Base-by-base conservation (phyloP, 1,139 yeast species). In the Protomyces lactucae-debilis region DNA sequence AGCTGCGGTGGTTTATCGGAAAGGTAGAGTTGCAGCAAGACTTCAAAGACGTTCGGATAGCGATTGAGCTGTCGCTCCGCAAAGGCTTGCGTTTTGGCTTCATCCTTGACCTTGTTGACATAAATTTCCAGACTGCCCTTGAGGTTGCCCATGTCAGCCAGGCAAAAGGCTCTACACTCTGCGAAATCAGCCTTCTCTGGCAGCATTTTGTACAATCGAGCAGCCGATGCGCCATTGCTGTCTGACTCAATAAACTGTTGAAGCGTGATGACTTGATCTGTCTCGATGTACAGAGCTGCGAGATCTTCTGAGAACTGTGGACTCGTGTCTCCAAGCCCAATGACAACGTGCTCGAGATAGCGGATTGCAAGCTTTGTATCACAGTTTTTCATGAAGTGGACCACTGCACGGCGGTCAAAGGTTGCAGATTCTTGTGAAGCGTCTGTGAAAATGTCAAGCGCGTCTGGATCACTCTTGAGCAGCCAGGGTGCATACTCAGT, bases 341-440 rank as follows among this genome's bases (percentile, higher is more conserved):
- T 80, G 8, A 83, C 77, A 35, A 85, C 73, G 70, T 83, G 85
- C 70, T 89, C 93, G 64, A 92, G 76, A 72, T 87, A 92, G 28
- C 73, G 71, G 1, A 83, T 75, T 0, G 83, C 80, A 46, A 85
- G 72, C 0, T 70, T 70, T 59, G 74, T 67, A 25, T 73, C 75
- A 66, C 60, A 71, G 35, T 57, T 64, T 67, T 36, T 75, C 66
- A 74, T 80, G 73, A 75, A 83, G 1, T 81, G 79, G 60, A 86
- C 77, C 0, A 90, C 86, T 70, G 79, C 78, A 16, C 74, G 69
- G 55, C 80, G 78, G 67, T 88, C 83, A 64, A 86, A 80, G 21
- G 84, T 78, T 65, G 83, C 87, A 68, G 88, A 82, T 70, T 84
- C 86, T 14, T 82, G 80, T 0, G 87, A 77, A 65, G 86, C 87